Evolutionary conservation across 768 basidiomycete genomes (phyloP).

Genomic region (Suillus weaverae): DNA sequence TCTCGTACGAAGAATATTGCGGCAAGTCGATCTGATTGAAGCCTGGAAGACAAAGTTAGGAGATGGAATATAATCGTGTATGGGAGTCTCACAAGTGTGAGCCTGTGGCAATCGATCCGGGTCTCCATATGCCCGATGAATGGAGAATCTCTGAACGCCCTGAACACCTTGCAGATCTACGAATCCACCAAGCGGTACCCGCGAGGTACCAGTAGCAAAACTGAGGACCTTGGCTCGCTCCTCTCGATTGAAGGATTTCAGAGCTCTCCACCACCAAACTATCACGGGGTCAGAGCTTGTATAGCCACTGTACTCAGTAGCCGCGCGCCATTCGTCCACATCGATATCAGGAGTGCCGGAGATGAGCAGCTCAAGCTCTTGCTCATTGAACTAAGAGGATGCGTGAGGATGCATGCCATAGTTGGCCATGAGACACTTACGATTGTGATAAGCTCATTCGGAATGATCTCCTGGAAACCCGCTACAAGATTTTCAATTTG

Average conservation of each 20-base stretch:
- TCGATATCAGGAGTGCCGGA: constrained; percentile 99
- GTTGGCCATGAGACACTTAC: constrained; percentile 45
- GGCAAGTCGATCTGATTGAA: constrained; percentile 96
- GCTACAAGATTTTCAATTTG: constrained; percentile 88
- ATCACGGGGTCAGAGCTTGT: constrained; percentile 91
- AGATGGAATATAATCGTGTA: constrained; percentile 3
- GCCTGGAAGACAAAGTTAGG: constrained; percentile 44
- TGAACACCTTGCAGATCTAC: constrained; percentile 93
- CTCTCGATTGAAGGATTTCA: constrained; percentile 96
- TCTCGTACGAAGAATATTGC: constrained; percentile 94
- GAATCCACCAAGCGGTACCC: constrained; percentile 94
- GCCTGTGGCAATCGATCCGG: constrained; percentile 84
- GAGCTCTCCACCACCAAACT: constrained; percentile 98
- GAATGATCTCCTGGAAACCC: constrained; percentile 98
- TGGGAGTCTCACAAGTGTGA: constrained; percentile 70
- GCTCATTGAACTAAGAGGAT: constrained; percentile 77
- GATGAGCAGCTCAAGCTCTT: constrained; percentile 91
- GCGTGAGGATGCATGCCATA: constrained; percentile 10
- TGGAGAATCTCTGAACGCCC: constrained; percentile 93
- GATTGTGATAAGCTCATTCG: constrained; percentile 92
- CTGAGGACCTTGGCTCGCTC: constrained; percentile 96
- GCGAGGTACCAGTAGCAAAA: constrained; percentile 91
- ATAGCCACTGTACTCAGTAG: constrained; percentile 90
- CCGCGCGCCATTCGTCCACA: constrained; percentile 94
- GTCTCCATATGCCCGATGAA: constrained; percentile 90